A percentile compares a stretch with the other conserved stretches of the same genome.
Conservation (phyloP, 768 basidiomycete genomes). For the Lactarius hatsudake region DNA sequence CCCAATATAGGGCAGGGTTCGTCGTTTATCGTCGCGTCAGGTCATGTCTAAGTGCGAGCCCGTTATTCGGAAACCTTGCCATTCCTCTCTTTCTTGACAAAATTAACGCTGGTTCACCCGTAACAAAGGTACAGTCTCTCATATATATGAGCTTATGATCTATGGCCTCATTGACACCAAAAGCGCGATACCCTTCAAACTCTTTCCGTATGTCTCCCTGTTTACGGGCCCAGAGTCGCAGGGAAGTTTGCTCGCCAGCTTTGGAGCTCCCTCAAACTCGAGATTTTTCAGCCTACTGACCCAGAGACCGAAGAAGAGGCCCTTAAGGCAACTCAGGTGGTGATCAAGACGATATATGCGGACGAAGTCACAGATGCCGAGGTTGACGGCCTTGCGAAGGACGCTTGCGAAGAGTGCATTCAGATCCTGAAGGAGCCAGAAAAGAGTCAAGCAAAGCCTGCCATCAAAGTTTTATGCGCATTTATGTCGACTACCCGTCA, state of each 20-base stretch:
- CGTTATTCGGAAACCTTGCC: slow-evolving; percentile 79
- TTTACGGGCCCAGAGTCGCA: slow-evolving; percentile 69
- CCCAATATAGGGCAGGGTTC: not conserved
- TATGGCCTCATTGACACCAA: slow-evolving; percentile 13
- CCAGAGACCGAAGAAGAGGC: slow-evolving; percentile 69
- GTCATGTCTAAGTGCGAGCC: slow-evolving; percentile 71
- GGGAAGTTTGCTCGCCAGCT: slow-evolving; percentile 66
- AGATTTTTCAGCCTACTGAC: slow-evolving; percentile 96
- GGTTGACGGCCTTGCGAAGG: slow-evolving; percentile 58
- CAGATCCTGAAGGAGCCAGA: slow-evolving; percentile 84
- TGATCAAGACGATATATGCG: slow-evolving; percentile 73
- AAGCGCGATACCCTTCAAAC: slow-evolving; percentile 87
- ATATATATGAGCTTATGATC: not conserved
- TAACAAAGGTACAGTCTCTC: slow-evolving; percentile 63
- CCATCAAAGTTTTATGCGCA: slow-evolving; percentile 77
- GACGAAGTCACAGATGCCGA: slow-evolving; percentile 38
- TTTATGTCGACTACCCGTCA: slow-evolving; percentile 77
- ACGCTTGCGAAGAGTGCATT: slow-evolving; percentile 79
- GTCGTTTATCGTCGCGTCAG: slow-evolving; percentile 37
- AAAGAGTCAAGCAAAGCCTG: slow-evolving; percentile 87
- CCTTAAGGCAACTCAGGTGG: slow-evolving; percentile 61
- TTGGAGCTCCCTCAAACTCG: slow-evolving; percentile 91
- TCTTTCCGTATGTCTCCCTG: slow-evolving; percentile 72
- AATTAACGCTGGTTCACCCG: slow-evolving; percentile 73
- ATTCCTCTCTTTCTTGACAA: slow-evolving; percentile 92